A percentile compares a stretch with the other conserved stretches of the same genome.
Conservation (phyloP, 495 filamentous ascomycete species). For the Parathielavia appendiculata region DNA sequence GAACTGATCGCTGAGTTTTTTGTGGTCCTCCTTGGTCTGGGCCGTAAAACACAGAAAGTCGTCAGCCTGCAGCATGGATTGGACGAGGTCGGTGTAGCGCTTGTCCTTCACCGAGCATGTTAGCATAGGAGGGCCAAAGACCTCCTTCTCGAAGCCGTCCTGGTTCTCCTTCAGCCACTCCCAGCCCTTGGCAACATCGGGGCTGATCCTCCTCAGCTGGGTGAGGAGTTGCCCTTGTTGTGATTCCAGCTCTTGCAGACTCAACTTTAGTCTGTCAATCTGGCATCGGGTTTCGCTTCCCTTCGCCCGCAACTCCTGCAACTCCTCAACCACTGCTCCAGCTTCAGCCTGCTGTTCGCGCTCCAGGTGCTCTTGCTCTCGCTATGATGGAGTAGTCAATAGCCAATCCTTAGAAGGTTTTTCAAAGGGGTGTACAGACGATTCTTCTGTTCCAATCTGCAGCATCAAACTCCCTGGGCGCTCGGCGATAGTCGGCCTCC, state of each 20-base stretch:
- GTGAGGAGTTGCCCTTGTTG: constrained; percentile 67
- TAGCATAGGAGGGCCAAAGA: constrained; percentile 81
- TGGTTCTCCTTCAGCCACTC: constrained; percentile 72
- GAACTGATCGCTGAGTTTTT: constrained; percentile 56
- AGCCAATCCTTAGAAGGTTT: neutral
- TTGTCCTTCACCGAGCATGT: constrained; percentile 75
- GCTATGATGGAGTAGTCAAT: constrained; percentile 16
- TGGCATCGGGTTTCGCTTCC: constrained; percentile 24
- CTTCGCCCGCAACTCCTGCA: constrained; percentile 24
- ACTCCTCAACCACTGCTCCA: constrained; percentile 32
- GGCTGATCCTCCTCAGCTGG: constrained; percentile 52
- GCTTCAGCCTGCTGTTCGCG: constrained; percentile 43
- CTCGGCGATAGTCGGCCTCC: constrained; percentile 40
- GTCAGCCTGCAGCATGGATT: constrained; percentile 57
- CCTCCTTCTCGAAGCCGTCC: constrained; percentile 66
- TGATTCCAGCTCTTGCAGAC: constrained; percentile 62
- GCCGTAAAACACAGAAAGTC: constrained; percentile 72
- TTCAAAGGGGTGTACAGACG: constrained; percentile 38
- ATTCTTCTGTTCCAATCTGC: constrained; percentile 50
- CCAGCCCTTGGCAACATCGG: constrained; percentile 65
- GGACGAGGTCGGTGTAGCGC: constrained; percentile 66
- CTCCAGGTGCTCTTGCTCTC: constrained; percentile 41
- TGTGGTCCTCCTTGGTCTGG: constrained; percentile 68
- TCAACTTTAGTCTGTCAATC: constrained; percentile 34
- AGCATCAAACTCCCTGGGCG: constrained; percentile 46